Conservation (phyloP, 1,284 basidiomycete species). For the Abortiporus biennis region DNA sequence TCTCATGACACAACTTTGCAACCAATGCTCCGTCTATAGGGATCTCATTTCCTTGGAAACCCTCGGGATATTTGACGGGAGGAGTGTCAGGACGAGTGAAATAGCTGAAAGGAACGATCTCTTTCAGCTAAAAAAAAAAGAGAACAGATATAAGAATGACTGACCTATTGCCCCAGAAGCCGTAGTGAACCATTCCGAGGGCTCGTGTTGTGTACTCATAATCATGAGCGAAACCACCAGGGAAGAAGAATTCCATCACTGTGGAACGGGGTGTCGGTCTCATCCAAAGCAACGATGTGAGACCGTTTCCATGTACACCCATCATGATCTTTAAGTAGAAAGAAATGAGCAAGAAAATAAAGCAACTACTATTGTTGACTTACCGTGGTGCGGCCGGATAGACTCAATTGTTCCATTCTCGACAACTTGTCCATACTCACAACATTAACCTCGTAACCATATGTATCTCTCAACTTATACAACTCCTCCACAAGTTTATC, state of each 20-base stretch:
- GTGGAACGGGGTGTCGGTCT: slow-evolving; percentile 66
- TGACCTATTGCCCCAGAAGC: slow-evolving; percentile 68
- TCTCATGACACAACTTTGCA: slow-evolving; percentile 28
- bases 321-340: slow-evolving; percentile 61
- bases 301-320: slow-evolving; percentile 84
- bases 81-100: slow-evolving; percentile 45
- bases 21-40: slow-evolving; percentile 43
- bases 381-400: slow-evolving; percentile 80
- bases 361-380: slow-evolving; percentile 19
- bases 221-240: slow-evolving; percentile 80
- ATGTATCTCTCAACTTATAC: slow-evolving; percentile 55
- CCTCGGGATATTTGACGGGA: slow-evolving; percentile 44
- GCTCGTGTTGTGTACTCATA: slow-evolving; percentile 80
- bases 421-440: slow-evolving; percentile 79
- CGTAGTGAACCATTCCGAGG: slow-evolving; percentile 80
- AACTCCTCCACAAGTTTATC: slow-evolving; percentile 59
- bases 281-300: slow-evolving; percentile 85
- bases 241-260: slow-evolving; percentile 87
- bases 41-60: slow-evolving; percentile 55
- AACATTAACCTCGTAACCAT: slow-evolving; percentile 83
- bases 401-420: slow-evolving; percentile 68
- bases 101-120: slow-evolving; percentile 19
- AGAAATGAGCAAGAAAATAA: background rate
- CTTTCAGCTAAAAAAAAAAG: slow-evolving; percentile 1
- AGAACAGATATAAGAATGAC: slow-evolving; percentile 12